Percentiles rank a stretch among this genome's conserved stretches.
Conservation (phyloP, 2,329 filamentous ascomycete genomes). For the Pyrenochaeta sp. region DNA sequence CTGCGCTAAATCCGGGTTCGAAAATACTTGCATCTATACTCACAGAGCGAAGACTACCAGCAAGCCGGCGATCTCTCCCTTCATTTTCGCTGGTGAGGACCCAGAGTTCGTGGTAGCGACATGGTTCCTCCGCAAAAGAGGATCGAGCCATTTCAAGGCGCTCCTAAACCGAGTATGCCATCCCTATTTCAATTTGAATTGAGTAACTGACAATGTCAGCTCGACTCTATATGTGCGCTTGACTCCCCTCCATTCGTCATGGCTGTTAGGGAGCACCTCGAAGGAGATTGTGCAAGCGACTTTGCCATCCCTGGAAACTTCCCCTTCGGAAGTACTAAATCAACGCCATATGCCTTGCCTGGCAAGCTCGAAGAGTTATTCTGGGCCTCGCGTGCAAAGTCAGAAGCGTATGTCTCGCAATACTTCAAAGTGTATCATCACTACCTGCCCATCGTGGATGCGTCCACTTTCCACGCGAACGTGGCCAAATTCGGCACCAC, state of each 20-base stretch:
- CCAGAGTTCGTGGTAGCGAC: conserved; percentile 22
- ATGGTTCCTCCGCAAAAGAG: conserved; percentile 27
- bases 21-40: conserved; percentile 21
- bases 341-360: conserved; percentile 19
- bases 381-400: conserved; percentile 2
- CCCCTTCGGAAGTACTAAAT: conserved; percentile 23
- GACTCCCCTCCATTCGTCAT: conserved; percentile 13
- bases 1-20: conserved; percentile 21
- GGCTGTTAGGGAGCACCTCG: conserved; percentile 19
- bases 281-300: conserved; percentile 21
- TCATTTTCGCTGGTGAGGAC: conserved; percentile 16
- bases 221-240: conserved; percentile 19
- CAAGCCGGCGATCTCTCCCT: conserved; percentile 2
- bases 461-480: conserved; percentile 8
- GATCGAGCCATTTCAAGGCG: conserved; percentile 21
- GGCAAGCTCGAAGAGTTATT: conserved; percentile 14
- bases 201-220: conserved; percentile 5
- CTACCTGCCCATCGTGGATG: conserved; percentile 17
- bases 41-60: conserved; percentile 9
- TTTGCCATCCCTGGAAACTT: conserved; percentile 28
- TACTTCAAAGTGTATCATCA: conserved; percentile 22
- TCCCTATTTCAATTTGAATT: not conserved
- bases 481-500: conserved; percentile 13
- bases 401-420: conserved; percentile 9
- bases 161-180: conserved; percentile 19